Evolutionary conservation across 1,284 basidiomycete genomes (phyloP).

Genomic region (Ustilago xerochloae): DNA sequence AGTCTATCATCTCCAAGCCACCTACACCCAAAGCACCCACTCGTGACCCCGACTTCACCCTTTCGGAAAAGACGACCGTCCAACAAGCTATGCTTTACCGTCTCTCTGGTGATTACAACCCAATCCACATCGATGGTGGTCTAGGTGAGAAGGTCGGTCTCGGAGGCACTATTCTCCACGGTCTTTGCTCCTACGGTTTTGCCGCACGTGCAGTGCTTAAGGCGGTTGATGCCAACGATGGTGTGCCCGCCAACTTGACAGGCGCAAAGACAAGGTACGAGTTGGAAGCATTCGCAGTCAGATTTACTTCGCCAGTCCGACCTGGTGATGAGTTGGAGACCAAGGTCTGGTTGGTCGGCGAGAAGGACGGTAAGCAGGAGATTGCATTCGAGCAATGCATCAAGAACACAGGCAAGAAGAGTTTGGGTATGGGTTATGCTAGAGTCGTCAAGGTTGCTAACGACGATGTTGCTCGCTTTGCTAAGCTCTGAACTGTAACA

Average conservation of each 20-base stretch:
- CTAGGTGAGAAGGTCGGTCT: constrained; percentile 56
- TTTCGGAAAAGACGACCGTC: constrained; percentile 41
- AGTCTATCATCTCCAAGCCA: constrained; percentile 40
- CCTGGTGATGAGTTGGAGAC: constrained; percentile 60
- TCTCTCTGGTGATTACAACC: constrained; percentile 59
- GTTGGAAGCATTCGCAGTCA: constrained; percentile 43
- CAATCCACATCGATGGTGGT: constrained; percentile 58
- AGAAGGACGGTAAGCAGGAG: constrained; percentile 42
- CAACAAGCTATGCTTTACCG: constrained; percentile 61
- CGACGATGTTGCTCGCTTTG: constrained; percentile 20
- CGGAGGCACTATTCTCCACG: constrained; percentile 60
- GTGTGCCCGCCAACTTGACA: constrained; percentile 34
- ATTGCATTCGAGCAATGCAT: constrained; percentile 59
- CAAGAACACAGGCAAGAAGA: constrained; percentile 55
- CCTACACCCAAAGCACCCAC: constrained; percentile 41
- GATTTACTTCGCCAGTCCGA: constrained; percentile 62
- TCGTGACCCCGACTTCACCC: constrained; percentile 44
- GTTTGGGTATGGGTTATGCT: constrained; percentile 55
- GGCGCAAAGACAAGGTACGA: constrained; percentile 14
- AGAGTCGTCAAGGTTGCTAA: constrained; percentile 37
- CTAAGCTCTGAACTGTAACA: constrained; percentile 25
- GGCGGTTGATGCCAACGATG: constrained; percentile 45
- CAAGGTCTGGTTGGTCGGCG: constrained; percentile 55
- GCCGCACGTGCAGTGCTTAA: constrained; percentile 59
- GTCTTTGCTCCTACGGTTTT: constrained; percentile 59